Evolutionary conservation across 2,329 filamentous ascomycete species (phyloP).

Genomic region (Ceratocystis albifundus): DNA sequence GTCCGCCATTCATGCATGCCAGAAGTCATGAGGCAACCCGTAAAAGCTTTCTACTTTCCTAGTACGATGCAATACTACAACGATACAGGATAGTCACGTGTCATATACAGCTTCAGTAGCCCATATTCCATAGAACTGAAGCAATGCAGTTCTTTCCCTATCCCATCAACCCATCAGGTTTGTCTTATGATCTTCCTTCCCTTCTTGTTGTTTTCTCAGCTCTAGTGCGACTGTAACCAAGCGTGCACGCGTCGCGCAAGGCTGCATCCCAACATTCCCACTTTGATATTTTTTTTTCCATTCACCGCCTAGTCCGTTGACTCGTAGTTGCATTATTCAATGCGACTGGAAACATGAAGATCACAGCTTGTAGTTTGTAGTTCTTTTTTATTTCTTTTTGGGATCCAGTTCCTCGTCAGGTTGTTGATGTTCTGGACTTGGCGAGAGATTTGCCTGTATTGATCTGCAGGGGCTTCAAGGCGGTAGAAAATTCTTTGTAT

Average conservation of each 20-base stretch:
- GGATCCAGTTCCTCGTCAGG: background rate
- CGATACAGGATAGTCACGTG: background rate
- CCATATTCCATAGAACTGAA: background rate
- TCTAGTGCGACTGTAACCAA: slow-evolving; percentile 1
- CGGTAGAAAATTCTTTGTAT: background rate
- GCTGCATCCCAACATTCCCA: too few relatives aligned
- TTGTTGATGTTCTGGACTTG: background rate
- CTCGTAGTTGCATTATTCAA: slow-evolving; percentile 3
- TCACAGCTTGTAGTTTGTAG: background rate
- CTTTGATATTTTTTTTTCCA: background rate
- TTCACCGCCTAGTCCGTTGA: background rate
- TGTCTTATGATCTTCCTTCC: background rate
- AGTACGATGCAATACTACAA: background rate
- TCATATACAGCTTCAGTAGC: background rate
- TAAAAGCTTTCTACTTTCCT: too few relatives aligned
- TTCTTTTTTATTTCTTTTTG: background rate
- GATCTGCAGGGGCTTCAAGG: background rate
- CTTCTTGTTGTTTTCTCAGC: background rate
- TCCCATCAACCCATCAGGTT: background rate
- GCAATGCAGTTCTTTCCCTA: background rate
- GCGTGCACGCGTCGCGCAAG: background rate
- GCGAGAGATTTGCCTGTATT: background rate
- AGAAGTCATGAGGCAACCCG: background rate
- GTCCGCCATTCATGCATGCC: background rate
- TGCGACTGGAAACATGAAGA: slow-evolving; percentile 10